Evolutionary conservation across 768 basidiomycete genomes (phyloP), one percentile per base, ranked within the genome.

Genomic region (Agrocybe chaxingu): DNA sequence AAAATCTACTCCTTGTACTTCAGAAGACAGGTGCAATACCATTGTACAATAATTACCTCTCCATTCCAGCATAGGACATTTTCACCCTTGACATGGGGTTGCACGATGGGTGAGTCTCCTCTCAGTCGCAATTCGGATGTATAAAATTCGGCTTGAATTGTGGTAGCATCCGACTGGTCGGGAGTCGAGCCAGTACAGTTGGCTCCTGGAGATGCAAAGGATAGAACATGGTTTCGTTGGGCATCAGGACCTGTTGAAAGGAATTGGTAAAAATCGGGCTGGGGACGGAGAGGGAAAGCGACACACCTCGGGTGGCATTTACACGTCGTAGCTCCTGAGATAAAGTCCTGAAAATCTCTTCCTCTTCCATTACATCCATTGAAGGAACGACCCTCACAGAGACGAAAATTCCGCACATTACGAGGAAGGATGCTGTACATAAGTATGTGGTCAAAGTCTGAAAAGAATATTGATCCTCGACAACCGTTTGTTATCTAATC

Each of bases 1-100:
- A 95, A 94, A 24, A 93, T 74, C 76, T 78, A 38, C 33, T 16
- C 48, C 9, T 30, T 8, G 12, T 38, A n/a, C 30, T 36, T 36
- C 32, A 42, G 19, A 52, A 12, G 46, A 43, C 18, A 39, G 37
- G 31, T 32, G 32, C 5, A 32, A 9, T 45, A 10, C 9, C 37
- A 40, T 35, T 29, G n/a, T 8, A 35, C 29, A 50, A 51, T 8
- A 44, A 19, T 31, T 49, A 85, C 89, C 73, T 94, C 89, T 53
- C 92, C 92, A 60, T 92, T 92, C 87, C 88, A 94, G 60, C 89
- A 92, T 24, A 94, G 66, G 3, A 89, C 61, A 60, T 85, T 76
- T 6, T 78, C 81, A 10, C 70, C 72, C 32, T 66, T 55, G 10
- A 67, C 59, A 62, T 92, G 89, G 24, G 92, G 92, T 62, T 95